phyloP scores from a whole-genome alignment of 106 monocot genomes.

The Ottelia alismoides region DNA sequence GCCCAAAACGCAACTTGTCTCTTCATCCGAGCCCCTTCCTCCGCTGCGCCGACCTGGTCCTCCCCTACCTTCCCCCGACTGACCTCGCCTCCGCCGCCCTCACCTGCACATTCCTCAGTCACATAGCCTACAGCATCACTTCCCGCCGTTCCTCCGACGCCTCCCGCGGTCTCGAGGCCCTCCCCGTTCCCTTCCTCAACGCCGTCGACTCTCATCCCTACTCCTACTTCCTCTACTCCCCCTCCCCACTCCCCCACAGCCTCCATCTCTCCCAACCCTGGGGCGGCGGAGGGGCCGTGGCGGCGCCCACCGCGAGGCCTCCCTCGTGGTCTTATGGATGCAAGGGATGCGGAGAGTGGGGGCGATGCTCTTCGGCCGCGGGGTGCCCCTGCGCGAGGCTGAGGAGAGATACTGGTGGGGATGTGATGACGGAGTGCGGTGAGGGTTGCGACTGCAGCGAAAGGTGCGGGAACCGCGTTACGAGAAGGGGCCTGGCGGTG shows the following conservation, averaged over 20 bases:
- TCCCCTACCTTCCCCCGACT: constrained; percentile 14
- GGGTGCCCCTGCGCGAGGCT: background rate
- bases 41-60: background rate
- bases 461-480: constrained; percentile 4
- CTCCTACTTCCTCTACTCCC: constrained; percentile 17
- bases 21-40: no score
- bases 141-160: constrained; percentile 12
- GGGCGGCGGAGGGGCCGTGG: background rate
- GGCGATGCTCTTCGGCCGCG: background rate
- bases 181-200: constrained; percentile 19
- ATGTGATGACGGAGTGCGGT: constrained; percentile 11
- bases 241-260: background rate
- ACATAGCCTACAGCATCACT: background rate
- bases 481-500: background rate
- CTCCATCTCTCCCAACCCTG: constrained; percentile 9
- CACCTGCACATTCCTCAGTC: constrained; percentile 14
- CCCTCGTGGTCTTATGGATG: background rate
- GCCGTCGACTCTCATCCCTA: background rate
- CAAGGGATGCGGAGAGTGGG: background rate
- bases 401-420: background rate
- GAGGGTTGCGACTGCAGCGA: background rate
- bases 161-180: constrained; percentile 13
- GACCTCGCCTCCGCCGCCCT: constrained; percentile 17
- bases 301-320: background rate
- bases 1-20: no score